Percentiles rank a stretch among this genome's conserved stretches.
Evolutionary conservation across 345 rosid species (phyloP).

Genomic region (Euphorbia tirucalli): DNA sequence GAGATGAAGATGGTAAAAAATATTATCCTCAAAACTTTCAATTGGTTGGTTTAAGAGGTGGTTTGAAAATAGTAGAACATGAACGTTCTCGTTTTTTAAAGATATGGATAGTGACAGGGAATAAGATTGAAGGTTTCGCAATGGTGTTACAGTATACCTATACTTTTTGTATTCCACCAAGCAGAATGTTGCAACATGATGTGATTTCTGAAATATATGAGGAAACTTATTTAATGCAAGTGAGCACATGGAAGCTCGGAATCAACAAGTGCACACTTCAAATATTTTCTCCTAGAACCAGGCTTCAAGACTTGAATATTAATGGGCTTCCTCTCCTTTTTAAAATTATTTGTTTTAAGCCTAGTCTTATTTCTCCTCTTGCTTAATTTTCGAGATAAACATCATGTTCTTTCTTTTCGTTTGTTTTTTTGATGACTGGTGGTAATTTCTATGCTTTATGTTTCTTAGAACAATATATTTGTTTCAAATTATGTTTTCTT

Average conservation of each 20-base stretch:
- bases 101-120: neutral
- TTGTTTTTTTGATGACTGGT: too few relatives aligned
- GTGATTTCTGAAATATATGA: neutral
- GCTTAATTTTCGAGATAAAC: neutral
- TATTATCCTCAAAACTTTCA: neutral
- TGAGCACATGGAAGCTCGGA: neutral
- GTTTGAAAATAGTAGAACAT: neutral
- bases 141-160: neutral
- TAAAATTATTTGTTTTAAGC: neutral
- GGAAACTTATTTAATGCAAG: neutral
- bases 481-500: too few relatives aligned
- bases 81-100: neutral
- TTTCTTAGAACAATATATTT: too few relatives aligned
- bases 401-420: too few relatives aligned
- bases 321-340: neutral
- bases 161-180: neutral
- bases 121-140: neutral
- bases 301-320: neutral
- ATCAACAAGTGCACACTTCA: neutral
- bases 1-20: neutral
- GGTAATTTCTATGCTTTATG: too few relatives aligned
- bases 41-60: neutral
- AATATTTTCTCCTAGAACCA: neutral
- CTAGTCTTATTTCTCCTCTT: neutral
- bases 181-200: neutral